These are phyloP conservation scores for Wallacemonas sp. DNA, from an alignment of 208 protist genomes.

Conservation along the genomic window DNA sequence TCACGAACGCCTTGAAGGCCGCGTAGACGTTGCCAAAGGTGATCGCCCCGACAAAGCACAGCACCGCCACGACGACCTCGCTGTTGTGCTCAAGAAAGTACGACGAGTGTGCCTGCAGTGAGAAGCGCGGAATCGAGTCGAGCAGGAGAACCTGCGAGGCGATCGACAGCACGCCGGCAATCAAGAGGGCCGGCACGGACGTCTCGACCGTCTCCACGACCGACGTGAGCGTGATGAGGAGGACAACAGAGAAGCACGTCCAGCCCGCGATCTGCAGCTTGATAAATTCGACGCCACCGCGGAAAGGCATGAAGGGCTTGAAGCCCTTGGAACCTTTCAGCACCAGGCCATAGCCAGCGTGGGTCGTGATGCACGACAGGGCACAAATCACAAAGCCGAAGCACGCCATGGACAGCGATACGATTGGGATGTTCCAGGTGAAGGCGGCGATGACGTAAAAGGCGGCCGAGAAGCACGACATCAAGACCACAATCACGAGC, in stretches of 20 bases:
- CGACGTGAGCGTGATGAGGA: conserved; percentile 65
- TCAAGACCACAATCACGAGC: conserved; percentile 62
- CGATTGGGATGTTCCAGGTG: conserved; percentile 31
- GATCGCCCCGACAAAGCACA: conserved; percentile 58
- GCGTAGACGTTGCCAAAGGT: conserved; percentile 63
- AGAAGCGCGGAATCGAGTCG: conserved; percentile 65
- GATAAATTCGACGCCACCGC: conserved; percentile 63
- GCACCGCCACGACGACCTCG: conserved; percentile 71
- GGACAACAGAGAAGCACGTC: conserved; percentile 44
- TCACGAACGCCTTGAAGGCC: conserved; percentile 39
- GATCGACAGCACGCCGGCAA: conserved; percentile 58
- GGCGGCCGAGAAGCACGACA: conserved; percentile 52
- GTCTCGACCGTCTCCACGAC: conserved; percentile 46
- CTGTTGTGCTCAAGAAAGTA: conserved; percentile 75
- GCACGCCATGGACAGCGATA: conserved; percentile 52
- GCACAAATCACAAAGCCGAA: conserved; percentile 59
- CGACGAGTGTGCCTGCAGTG: conserved; percentile 23
- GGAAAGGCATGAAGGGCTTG: conserved; percentile 77
- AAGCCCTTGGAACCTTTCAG: conserved; percentile 45
- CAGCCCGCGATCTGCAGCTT: conserved; percentile 63
- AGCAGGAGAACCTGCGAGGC: conserved; percentile 61
- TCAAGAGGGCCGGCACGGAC: conserved; percentile 34
- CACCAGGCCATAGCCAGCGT: conserved; percentile 72
- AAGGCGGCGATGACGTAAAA: conserved; percentile 70
- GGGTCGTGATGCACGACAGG: conserved; percentile 56